Evolutionary conservation across 1,284 basidiomycete genomes (phyloP).

Genomic region (Abortiporus biennis): DNA sequence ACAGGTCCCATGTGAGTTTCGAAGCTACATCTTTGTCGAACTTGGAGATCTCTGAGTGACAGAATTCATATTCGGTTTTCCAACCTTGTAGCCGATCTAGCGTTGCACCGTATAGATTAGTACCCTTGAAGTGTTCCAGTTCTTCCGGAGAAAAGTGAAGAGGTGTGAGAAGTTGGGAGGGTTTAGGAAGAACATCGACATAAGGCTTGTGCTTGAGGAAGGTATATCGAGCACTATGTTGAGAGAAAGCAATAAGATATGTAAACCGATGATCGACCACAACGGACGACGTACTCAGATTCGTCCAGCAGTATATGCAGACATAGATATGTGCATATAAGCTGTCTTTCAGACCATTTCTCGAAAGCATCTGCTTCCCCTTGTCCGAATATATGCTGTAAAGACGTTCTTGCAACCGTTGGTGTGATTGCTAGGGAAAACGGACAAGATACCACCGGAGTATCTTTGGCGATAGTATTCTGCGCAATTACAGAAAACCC

Average conservation of each 20-base stretch:
- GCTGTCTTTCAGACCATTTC: slow-evolving; percentile 63
- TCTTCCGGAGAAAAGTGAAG: slow-evolving; percentile 68
- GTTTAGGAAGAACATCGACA: slow-evolving; percentile 56
- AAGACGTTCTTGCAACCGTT: slow-evolving; percentile 35
- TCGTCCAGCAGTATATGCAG: slow-evolving; percentile 59
- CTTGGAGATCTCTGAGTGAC: slow-evolving; percentile 33
- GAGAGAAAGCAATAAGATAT: slow-evolving; percentile 1
- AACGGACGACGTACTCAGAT: slow-evolving; percentile 18
- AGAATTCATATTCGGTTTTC: slow-evolving; percentile 53
- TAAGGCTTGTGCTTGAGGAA: slow-evolving; percentile 55
- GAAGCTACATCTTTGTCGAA: slow-evolving; percentile 38
- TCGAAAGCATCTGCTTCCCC: slow-evolving; percentile 18
- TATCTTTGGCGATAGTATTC: slow-evolving; percentile 41
- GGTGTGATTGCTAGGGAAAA: slow-evolving; percentile 70
- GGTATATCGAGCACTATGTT: slow-evolving; percentile 13
- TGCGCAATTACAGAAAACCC: slow-evolving; percentile 57
- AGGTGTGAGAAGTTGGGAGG: slow-evolving; percentile 59
- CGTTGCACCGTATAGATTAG: slow-evolving; percentile 74
- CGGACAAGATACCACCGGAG: slow-evolving; percentile 67
- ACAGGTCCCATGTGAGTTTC: slow-evolving; percentile 65
- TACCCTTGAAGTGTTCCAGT: slow-evolving; percentile 60
- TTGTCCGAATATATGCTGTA: slow-evolving; percentile 34
- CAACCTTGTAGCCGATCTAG: slow-evolving; percentile 55
- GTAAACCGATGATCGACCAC: background rate
- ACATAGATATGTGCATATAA: slow-evolving; percentile 64